phyloP scores from a whole-genome alignment of 192 early-diverging fungal species.

The Backusella parvicylindrica region DNA sequence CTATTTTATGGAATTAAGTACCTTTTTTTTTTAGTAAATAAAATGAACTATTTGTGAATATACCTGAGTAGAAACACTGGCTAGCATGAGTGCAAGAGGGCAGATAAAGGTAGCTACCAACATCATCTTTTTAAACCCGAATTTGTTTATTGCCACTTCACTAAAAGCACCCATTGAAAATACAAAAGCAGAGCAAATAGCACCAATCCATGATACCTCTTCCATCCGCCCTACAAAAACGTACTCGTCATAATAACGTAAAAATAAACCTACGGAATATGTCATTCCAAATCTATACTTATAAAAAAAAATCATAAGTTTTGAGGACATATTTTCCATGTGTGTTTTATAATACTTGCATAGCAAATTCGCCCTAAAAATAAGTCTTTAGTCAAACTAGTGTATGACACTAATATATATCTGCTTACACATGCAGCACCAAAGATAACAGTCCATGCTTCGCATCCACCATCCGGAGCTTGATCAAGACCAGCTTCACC shows the following conservation, averaged over 20 bases:
- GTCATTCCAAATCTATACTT: not conserved
- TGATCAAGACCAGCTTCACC: conserved; percentile 6
- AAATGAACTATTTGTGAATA: not conserved
- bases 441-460: conserved; percentile 39
- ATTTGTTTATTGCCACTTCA: conserved; percentile 26
- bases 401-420: not conserved
- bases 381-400: not conserved
- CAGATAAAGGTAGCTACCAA: conserved; percentile 44
- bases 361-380: not conserved
- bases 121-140: conserved; percentile 47
- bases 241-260: conserved; percentile 27
- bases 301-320: not conserved
- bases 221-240: conserved; percentile 37
- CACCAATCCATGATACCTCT: conserved; percentile 42
- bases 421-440: conserved; percentile 35
- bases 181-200: conserved; percentile 38
- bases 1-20: not conserved
- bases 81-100: conserved; percentile 39
- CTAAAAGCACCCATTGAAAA: conserved; percentile 38
- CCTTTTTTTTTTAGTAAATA: not conserved
- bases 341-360: not conserved
- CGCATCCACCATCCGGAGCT: conserved; percentile 40
- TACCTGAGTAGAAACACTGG: conserved; percentile 30
- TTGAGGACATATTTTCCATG: not conserved
- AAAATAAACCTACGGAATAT: not conserved